Base-by-base conservation (phyloP, 768 basidiomycete species). In the Mycena rosella region DNA sequence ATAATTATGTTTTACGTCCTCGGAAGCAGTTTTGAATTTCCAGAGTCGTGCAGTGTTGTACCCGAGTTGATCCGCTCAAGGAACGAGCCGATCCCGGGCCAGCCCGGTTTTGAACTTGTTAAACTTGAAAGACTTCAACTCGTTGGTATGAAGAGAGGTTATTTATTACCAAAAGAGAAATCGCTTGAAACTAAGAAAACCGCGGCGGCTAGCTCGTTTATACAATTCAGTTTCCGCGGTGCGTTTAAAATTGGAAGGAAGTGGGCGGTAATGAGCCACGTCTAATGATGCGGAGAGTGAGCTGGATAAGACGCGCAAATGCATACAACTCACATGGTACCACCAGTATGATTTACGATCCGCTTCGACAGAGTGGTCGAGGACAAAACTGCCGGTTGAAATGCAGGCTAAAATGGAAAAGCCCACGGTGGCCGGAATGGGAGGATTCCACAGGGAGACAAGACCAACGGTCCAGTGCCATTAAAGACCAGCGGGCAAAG, bases 401-500 rank as follows among this genome's bases (percentile, higher is more conserved):
- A 58, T 60, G 51, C 44, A 53, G 20, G 48, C 52, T 11, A 71
- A 53, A 15, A 51, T n/a, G 3, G 61, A 51, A 26, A 72, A 64
- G 17, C 59, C 18, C 9, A 51, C 26, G 17, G 63, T 9, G 24
- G 58, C 62, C n/a, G 51, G 14, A 2, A 63, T 22, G 17, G 73
- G 71, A 7, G 74, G 73, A 3, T 29, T 40, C 74, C 74, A 75
- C 52, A 70, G 26, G 42, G 22, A 55, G 40, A 71, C 42, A 32
- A 74, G 68, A 3, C 47, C 64, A 9, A 34, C 52, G 15, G 74
- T 75, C 61, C 66, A 72, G 53, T 3, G 47, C 24, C 30, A 69
- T 45, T 34, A 75, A 51, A 32, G 73, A 73, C 73, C 74, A 74
- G 29, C 74, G 69, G 20, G 71, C 74, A 20, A 73, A 17, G n/a